Conservation (phyloP, 208 protist genomes). For the Leptomonas seymouri region DNA sequence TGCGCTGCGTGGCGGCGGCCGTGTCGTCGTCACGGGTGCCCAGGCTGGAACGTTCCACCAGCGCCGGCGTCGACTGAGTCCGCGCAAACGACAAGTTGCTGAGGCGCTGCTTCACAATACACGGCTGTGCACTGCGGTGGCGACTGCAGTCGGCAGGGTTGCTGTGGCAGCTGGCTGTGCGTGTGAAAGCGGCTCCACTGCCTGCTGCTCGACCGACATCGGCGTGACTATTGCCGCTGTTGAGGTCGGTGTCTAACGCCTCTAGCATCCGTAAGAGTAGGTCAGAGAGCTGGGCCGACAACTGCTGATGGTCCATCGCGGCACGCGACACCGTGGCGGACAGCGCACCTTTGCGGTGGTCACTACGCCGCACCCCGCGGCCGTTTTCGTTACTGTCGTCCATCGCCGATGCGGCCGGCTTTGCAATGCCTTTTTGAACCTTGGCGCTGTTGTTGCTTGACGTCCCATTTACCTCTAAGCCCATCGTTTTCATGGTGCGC, state of each 20-base stretch:
- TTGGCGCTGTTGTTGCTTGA: background rate
- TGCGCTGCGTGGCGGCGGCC: background rate
- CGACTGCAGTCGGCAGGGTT: background rate
- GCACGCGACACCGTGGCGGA: constrained; percentile 27
- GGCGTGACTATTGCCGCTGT: background rate
- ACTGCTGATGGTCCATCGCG: constrained; percentile 28
- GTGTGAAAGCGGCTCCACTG: constrained; percentile 11
- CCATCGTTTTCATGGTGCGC: constrained; percentile 7
- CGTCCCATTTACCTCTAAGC: background rate
- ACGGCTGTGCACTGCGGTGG: background rate
- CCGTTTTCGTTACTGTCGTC: constrained; percentile 6
- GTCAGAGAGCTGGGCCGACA: constrained; percentile 23
- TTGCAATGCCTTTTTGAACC: too few relatives aligned
- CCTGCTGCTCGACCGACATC: background rate
- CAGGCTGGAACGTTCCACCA: background rate
- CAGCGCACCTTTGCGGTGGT: constrained; percentile 27
- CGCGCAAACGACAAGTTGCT: constrained; percentile 21
- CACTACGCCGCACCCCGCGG: constrained; percentile 21
- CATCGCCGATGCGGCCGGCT: too few relatives aligned
- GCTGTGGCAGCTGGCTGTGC: constrained; percentile 15
- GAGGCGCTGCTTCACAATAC: constrained; percentile 29
- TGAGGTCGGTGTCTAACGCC: constrained; percentile 3
- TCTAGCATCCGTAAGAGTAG: constrained; percentile 24
- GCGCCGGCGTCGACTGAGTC: constrained; percentile 20
- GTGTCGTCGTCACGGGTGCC: background rate